Evolutionary conservation across 2,329 filamentous ascomycete species (phyloP).

Genomic region (Eutypella sp.): DNA sequence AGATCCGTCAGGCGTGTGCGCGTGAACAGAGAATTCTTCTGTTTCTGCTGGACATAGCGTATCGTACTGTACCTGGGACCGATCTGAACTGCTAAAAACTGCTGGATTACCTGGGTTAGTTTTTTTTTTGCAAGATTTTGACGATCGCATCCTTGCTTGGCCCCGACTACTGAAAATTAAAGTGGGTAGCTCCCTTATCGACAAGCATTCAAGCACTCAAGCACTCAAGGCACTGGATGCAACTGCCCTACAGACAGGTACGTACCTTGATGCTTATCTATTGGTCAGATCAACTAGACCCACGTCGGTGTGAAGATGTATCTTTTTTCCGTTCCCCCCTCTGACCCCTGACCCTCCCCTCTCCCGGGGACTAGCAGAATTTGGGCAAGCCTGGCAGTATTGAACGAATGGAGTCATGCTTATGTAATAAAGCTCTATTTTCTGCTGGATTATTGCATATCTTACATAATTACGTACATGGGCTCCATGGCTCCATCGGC

Average conservation of each 20-base stretch:
- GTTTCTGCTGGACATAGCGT: too few relatives aligned
- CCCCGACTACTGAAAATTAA: slow-evolving; percentile 1
- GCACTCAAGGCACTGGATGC: too few relatives aligned
- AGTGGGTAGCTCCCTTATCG: neutral
- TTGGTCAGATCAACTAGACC: neutral
- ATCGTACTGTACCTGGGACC: too few relatives aligned
- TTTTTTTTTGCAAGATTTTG: neutral
- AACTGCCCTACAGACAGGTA: neutral
- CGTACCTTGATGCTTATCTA: neutral
- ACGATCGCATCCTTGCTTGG: neutral
- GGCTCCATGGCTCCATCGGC: too few relatives aligned
- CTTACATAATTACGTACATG: too few relatives aligned
- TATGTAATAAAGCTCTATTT: too few relatives aligned
- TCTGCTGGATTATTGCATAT: too few relatives aligned
- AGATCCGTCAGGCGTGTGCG: too few relatives aligned
- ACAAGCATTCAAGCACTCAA: too few relatives aligned
- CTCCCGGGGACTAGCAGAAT: neutral
- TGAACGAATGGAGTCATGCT: neutral
- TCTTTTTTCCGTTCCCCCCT: slow-evolving; percentile 1
- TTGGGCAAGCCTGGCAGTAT: neutral
- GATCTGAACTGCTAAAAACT: too few relatives aligned
- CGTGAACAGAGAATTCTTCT: neutral
- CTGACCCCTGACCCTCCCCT: too few relatives aligned
- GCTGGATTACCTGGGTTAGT: neutral
- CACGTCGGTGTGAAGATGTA: neutral